phyloP scores from a whole-genome alignment of 176 grass and related monocot genomes.

The Musa acuminata region DNA sequence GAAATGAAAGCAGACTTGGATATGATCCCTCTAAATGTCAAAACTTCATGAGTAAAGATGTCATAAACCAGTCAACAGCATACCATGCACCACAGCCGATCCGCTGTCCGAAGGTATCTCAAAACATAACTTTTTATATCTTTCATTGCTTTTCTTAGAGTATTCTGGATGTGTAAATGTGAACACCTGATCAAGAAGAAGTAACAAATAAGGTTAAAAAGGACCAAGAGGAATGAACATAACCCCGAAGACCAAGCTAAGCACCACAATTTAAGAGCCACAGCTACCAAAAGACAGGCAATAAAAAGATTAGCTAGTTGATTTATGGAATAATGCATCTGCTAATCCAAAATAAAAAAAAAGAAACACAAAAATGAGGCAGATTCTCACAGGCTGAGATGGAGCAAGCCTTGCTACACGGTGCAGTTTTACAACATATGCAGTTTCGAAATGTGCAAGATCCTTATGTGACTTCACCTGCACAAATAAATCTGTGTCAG shows the following conservation, averaged over 20 bases:
- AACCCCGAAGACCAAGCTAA: conserved; percentile 4
- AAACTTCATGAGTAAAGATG: neutral
- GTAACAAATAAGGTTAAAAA: neutral
- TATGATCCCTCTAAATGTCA: neutral
- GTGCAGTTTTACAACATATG: conserved; percentile 96
- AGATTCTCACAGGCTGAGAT: conserved; percentile 49
- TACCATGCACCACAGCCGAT: conserved; percentile 87
- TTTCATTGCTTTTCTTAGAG: conserved; percentile 55
- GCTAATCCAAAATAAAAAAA: neutral
- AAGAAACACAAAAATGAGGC: neutral
- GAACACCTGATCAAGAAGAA: conserved; percentile 43
- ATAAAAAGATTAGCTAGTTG: neutral
- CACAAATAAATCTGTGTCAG: conserved; percentile 1
- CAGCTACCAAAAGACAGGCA: conserved; percentile 5
- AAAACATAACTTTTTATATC: conserved; percentile 84
- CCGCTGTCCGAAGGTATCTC: conserved; percentile 61
- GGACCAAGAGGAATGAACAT: conserved; percentile 8
- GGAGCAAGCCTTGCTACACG: conserved; percentile 78
- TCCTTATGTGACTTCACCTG: conserved; percentile 98
- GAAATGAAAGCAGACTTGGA: neutral
- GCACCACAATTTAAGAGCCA: neutral
- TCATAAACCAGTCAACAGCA: neutral
- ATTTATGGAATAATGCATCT: neutral
- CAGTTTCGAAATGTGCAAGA: conserved; percentile 95
- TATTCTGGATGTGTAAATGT: conserved; percentile 77